These are phyloP conservation scores for Phylloporus sp. DNA, from an alignment of 768 basidiomycete genomes.

Conservation along the genomic window DNA sequence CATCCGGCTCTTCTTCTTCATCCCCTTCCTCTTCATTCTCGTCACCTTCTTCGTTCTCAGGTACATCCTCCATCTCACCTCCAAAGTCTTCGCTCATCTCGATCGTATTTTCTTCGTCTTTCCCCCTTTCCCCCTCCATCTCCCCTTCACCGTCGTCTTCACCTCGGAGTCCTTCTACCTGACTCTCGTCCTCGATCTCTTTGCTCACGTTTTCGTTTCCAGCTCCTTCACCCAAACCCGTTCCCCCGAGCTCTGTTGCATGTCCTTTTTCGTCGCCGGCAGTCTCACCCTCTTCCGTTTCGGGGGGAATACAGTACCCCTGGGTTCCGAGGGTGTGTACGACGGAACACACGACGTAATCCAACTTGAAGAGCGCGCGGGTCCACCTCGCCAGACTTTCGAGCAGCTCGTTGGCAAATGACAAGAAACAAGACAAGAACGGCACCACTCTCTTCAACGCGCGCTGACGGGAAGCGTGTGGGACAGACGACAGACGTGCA, in stretches of 20 bases:
- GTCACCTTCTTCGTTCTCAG: constrained; percentile 43
- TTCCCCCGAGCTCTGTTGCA: constrained; percentile 57
- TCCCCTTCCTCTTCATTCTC: constrained; percentile 46
- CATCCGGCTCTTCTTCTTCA: constrained; percentile 62
- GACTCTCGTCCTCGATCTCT: constrained; percentile 93
- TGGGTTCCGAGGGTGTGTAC: constrained; percentile 70
- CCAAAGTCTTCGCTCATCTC: constrained; percentile 92
- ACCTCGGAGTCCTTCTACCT: constrained; percentile 87
- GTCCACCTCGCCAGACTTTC: constrained; percentile 56
- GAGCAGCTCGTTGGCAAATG: constrained; percentile 59
- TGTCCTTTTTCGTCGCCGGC: constrained; percentile 39
- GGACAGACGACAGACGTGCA: constrained; percentile 32
- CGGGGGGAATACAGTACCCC: constrained; percentile 91
- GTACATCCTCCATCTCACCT: constrained; percentile 79
- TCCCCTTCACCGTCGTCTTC: constrained; percentile 42
- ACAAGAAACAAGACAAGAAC: constrained; percentile 64
- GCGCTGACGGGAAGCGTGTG: constrained; percentile 30
- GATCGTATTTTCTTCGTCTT: constrained; percentile 70
- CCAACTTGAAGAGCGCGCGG: constrained; percentile 78
- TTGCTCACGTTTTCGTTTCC: constrained; percentile 88
- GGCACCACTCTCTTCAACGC: constrained; percentile 53
- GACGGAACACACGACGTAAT: constrained; percentile 69
- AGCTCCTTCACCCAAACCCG: constrained; percentile 83
- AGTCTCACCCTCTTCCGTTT: constrained; percentile 53
- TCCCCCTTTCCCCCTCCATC: constrained; percentile 34